Evolutionary conservation across 345 rosid genomes (phyloP), one percentile per base, ranked within the genome.

Genomic region (Populus ilicifolia): DNA sequence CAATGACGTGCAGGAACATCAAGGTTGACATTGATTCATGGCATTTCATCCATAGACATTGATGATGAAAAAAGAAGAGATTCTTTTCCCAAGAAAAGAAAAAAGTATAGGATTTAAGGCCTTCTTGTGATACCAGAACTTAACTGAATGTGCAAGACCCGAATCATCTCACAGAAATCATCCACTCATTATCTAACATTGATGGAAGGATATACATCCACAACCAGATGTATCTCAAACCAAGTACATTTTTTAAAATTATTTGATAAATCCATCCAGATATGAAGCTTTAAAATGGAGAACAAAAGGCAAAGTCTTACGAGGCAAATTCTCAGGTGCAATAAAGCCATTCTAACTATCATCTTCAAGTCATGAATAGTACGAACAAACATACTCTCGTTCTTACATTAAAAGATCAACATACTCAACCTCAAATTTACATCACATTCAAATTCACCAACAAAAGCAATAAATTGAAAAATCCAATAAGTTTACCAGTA

Each of bases 401-500:
- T 12, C 17, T 25, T 9, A 29, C 8, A 52, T 21, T 56, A 23
- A 23, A 67, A 35, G 64, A 75, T 23, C 66, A 23, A 52, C 50
- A 50, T 0, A 33, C 35, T 11, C 21, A 8, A 30, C 25, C 23
- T 18, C 27, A 12, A n/a, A 56, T 38, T 43, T 44, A 41, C 5
- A 59, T 64, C 23, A 17, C 4, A 14, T 59, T n/a, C 63, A 48
- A 75, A 56, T 14, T 20, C 35, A 50, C 33, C 23, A 75, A 3
- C 46, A 66, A 48, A 33, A 13, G 72, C 48, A 75, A 67, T 75
- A 36, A 50, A 67, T 65, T 21, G 30, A n/a, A 65, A 27, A 50
- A 75, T 75, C 67, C 48, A 36, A 63, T 59, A n/a, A 35, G 46
- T 61, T 59, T 54, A 61, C 67, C 76, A 61, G 35, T 48, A 66